Conservation (phyloP, 139 green algal species). For the Auxenochlorella pyrenoidosa region DNA sequence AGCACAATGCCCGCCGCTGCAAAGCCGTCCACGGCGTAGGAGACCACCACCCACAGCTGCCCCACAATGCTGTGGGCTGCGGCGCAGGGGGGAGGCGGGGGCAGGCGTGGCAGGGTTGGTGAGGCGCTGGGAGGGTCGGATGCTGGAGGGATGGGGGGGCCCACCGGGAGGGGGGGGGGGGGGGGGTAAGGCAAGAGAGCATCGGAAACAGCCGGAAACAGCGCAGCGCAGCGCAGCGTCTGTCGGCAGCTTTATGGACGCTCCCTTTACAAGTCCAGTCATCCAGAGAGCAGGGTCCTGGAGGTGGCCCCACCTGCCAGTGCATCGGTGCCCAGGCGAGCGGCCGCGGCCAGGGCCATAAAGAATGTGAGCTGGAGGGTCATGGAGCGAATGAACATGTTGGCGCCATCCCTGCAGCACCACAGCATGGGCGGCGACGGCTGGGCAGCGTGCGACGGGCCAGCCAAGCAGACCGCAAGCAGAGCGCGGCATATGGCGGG, state of each 20-base stretch:
- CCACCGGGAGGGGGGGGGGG: too few species aligned
- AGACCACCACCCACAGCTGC: conserved; percentile 73
- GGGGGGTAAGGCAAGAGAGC: background rate
- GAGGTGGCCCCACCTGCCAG: conserved; percentile 2
- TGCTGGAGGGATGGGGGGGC: too few species aligned
- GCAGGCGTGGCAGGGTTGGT: background rate
- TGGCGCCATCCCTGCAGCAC: conserved; percentile 58
- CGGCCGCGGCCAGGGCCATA: conserved; percentile 52
- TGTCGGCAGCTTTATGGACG: too few species aligned
- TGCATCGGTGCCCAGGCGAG: conserved; percentile 55
- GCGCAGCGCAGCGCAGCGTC: background rate
- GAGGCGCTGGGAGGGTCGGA: too few species aligned
- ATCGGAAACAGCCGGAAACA: background rate
- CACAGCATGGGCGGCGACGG: background rate
- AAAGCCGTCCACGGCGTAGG: conserved; percentile 77
- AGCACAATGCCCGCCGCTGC: conserved; percentile 75
- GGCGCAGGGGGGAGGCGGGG: background rate
- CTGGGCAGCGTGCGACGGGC: background rate
- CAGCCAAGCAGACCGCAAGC: too few species aligned
- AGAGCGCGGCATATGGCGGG: too few species aligned
- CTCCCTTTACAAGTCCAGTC: background rate
- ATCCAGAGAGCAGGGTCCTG: background rate
- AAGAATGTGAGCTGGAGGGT: conserved; percentile 72
- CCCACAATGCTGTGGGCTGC: conserved; percentile 67
- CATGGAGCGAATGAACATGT: conserved; percentile 67